A percentile compares a stretch with the other conserved stretches of the same genome.
These are phyloP conservation scores for Dactylellina parvicollis DNA, from an alignment of 2,329 filamentous ascomycete genomes.

Conservation along the genomic window DNA sequence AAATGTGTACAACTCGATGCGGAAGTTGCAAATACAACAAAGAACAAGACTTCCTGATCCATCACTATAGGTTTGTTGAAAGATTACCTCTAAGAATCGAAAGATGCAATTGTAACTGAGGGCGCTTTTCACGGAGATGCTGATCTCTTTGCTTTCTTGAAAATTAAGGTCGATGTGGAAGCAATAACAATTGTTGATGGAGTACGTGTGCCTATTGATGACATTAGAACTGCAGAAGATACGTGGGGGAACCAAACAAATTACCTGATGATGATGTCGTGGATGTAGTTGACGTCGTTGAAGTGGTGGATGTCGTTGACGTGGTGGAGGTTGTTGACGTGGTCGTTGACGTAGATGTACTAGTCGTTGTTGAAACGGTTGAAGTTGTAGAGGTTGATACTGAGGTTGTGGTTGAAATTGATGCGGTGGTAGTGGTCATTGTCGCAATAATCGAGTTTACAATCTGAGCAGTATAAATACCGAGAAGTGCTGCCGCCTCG, in stretches of 20 bases:
- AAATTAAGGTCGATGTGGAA: slow-evolving; percentile 27
- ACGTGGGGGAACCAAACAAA: too few relatives aligned
- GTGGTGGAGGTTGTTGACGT: slow-evolving; percentile 31
- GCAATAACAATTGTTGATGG: slow-evolving; percentile 32
- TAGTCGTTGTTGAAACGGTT: slow-evolving; percentile 24
- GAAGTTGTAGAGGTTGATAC: slow-evolving; percentile 26
- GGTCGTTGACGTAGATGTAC: slow-evolving; percentile 21
- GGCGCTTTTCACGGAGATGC: neutral
- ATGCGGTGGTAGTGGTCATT: slow-evolving; percentile 19
- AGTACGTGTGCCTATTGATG: slow-evolving; percentile 20
- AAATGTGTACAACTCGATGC: too few relatives aligned
- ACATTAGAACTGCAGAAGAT: neutral
- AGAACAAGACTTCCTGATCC: too few relatives aligned
- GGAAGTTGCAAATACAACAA: too few relatives aligned
- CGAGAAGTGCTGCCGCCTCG: slow-evolving; percentile 20
- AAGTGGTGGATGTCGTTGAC: slow-evolving; percentile 21
- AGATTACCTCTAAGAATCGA: neutral
- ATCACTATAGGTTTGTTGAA: neutral
- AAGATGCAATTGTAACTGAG: neutral
- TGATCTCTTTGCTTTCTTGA: slow-evolving; percentile 23
- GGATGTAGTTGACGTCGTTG: slow-evolving; percentile 7
- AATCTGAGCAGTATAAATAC: slow-evolving; percentile 32
- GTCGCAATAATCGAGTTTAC: slow-evolving; percentile 27
- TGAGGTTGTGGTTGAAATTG: slow-evolving; percentile 21
- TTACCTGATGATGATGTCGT: slow-evolving; percentile 1